Evolutionary conservation across 208 protist genomes (phyloP), one percentile per base, ranked within the genome.

Genomic region (Acanthamoeba castellanii): DNA sequence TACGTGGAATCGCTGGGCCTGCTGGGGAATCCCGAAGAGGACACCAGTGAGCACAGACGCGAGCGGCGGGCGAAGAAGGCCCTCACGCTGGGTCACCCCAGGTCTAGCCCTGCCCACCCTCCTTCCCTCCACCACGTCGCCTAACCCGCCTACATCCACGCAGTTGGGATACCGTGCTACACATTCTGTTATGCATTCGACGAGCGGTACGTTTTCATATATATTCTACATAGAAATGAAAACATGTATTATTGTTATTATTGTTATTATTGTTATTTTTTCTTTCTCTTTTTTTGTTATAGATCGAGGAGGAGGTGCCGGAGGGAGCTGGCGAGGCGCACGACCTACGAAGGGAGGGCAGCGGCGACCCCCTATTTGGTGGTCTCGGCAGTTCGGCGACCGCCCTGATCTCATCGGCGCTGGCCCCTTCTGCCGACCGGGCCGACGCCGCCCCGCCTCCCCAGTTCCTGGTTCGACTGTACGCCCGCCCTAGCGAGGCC

Each of bases 111-210:
- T 84, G 22, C 20, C 32, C 30, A 42, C 74, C 37, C 45, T 42
- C 37, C 16, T 81, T 81, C 72, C 27, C 72, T 81, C 27, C 14
- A 11, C 27, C 27, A 30, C 72, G 11, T 42, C 11, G 14, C 72
- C 72, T 30, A 30, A 34, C 72, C 34, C 14, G 27, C 34, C 14
- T 45, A 11, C 30, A 42, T 20, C 27, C n/a, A n/a, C n/a, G 18
- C 74, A 84, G 74, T 42, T 84, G 84, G 84, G 84, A 90, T 9
- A 42, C 59, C 2, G 84, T 68, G 45, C 27, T 90, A 3, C 59
- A 90, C 30, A 64, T 90, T 3, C 30, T 90, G 6, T 3, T 68
- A 3, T 61, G 84, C 32, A 68, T 90, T 25, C 45, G 84, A 7
- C 50, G 59, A 64, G 84, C 16, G n/a, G 55, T 72, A 90, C 78